These are phyloP conservation scores for Pseudozyma sp. DNA, from an alignment of 1,284 basidiomycete genomes.

Conservation along the genomic window DNA sequence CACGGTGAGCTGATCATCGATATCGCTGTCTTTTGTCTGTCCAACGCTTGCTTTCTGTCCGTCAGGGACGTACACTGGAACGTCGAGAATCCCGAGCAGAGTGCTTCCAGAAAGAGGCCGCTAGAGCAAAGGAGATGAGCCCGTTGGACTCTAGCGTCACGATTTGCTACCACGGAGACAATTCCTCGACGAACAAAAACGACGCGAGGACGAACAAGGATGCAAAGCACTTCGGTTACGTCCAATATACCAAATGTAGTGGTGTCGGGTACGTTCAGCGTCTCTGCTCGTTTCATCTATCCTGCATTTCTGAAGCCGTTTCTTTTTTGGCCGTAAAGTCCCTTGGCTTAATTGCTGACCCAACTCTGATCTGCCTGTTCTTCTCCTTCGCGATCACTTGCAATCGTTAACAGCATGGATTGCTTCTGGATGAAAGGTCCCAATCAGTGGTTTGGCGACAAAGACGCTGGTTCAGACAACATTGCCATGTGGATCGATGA, in stretches of 20 bases:
- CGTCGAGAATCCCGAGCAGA: too few species aligned
- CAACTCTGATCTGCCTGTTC: background rate
- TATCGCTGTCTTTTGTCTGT: too few species aligned
- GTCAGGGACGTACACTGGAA: too few species aligned
- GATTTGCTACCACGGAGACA: conserved; percentile 6
- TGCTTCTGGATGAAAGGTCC: conserved; percentile 9
- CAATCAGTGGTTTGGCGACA: background rate
- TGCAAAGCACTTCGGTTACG: background rate
- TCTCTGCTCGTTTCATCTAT: background rate
- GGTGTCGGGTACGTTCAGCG: background rate
- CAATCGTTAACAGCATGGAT: background rate
- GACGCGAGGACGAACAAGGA: background rate
- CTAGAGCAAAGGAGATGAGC: background rate
- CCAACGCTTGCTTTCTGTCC: too few species aligned
- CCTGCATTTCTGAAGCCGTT: background rate
- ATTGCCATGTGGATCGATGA: background rate
- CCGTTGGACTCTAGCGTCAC: background rate
- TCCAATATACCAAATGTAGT: background rate
- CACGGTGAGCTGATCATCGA: too few species aligned
- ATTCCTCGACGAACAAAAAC: background rate
- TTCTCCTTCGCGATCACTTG: background rate
- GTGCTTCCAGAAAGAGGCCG: too few species aligned
- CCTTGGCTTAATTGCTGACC: too few species aligned
- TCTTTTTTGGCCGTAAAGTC: too few species aligned
- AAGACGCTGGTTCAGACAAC: background rate